These are phyloP conservation scores for Aspergillus sp. DNA, from an alignment of 2,329 filamentous ascomycete genomes.

Conservation along the genomic window DNA sequence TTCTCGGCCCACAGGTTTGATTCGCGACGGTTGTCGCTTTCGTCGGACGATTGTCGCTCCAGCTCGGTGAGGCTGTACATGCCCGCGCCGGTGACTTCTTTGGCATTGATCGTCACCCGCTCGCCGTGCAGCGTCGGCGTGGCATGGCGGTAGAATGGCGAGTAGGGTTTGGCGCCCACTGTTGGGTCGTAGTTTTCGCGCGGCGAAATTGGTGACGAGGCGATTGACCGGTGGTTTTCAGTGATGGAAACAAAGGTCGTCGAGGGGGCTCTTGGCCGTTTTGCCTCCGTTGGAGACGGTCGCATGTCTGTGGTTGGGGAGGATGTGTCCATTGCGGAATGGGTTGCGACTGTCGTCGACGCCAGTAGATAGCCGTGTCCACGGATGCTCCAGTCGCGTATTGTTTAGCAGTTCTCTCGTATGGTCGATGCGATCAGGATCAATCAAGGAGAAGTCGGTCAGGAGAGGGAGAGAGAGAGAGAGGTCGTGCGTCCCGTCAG, in stretches of 20 bases:
- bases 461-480: too few species aligned
- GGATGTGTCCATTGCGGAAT: too few species aligned
- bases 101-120: constrained; percentile 23
- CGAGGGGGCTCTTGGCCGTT: background rate
- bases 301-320: too few species aligned
- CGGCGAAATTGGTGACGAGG: background rate
- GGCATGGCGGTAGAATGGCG: constrained; percentile 45
- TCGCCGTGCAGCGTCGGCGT: constrained; percentile 26
- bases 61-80: constrained; percentile 26
- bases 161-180: constrained; percentile 39
- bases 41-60: constrained; percentile 19
- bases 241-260: constrained; percentile 1
- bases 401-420: too few species aligned
- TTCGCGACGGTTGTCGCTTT: constrained; percentile 17
- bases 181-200: constrained; percentile 37
- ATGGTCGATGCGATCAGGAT: too few species aligned
- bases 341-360: too few species aligned
- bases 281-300: background rate
- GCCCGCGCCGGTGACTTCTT: constrained; percentile 10
- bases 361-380: too few species aligned
- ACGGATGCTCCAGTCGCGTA: too few species aligned
- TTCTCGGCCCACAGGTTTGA: constrained; percentile 36
- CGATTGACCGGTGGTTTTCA: background rate
- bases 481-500: too few species aligned
- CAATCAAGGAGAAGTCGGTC: too few species aligned